These are phyloP conservation scores for peach (Prunus persica) DNA, from an alignment of 306 rosid species.

Conservation along the genomic window Prunus_persica_NCBIv2 NC_034016.1:22520501-22521000, in stretches of 20 bases:
- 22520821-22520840: conserved; percentile 47
- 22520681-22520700: conserved; percentile 83
- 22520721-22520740: conserved; percentile 54
- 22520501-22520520: background rate
- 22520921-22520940: background rate
- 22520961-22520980: background rate
- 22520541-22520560: background rate
- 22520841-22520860: background rate
- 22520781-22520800: conserved; percentile 85
- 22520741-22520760: conserved; percentile 50
- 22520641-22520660: conserved; percentile 6
- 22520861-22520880: background rate
- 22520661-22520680: conserved; percentile 80
- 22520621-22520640: conserved; percentile 20
- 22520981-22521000: too few species aligned
- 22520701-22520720: conserved; percentile 89
- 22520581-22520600: background rate
- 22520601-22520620: too few species aligned
- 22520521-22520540: background rate
- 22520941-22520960: background rate
- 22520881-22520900: background rate
- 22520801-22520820: conserved; percentile 76
- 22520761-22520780: conserved; percentile 52
- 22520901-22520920: background rate
- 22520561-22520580: background rate